Conservation (phyloP, 108 stramenopile species). For the Pseudonitzschia pungens region DNA sequence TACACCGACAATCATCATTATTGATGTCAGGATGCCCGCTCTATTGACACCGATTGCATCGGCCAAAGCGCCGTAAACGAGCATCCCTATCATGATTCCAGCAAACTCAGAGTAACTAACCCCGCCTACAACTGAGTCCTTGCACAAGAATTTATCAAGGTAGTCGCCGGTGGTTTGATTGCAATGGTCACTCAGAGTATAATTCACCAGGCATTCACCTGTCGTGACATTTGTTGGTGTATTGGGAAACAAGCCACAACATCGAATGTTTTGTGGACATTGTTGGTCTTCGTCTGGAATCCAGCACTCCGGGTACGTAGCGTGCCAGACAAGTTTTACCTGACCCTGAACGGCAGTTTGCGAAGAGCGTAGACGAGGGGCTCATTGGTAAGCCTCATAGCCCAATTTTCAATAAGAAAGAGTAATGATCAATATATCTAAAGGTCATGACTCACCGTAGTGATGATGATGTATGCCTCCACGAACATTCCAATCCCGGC, state of each 20-base stretch:
- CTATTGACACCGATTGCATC: constrained; percentile 18
- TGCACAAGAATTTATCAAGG: neutral
- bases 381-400: too few species aligned
- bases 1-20: neutral
- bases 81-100: constrained; percentile 39
- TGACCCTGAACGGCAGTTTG: neutral
- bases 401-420: too few species aligned
- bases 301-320: neutral
- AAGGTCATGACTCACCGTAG: neutral
- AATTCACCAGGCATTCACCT: neutral
- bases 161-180: constrained; percentile 5
- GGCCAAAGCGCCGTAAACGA: constrained; percentile 24
- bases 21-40: constrained; percentile 10
- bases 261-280: neutral
- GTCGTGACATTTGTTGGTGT: neutral
- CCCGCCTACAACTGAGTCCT: neutral
- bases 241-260: constrained; percentile 5
- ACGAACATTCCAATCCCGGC: constrained; percentile 2
- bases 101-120: constrained; percentile 33
- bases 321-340: constrained; percentile 3
- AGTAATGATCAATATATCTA: too few species aligned
- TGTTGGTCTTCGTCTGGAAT: neutral
- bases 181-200: neutral
- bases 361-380: too few species aligned
- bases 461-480: neutral